Evolutionary conservation across 1,284 basidiomycete genomes (phyloP).

Genomic region (Heliocybe sulcata): DNA sequence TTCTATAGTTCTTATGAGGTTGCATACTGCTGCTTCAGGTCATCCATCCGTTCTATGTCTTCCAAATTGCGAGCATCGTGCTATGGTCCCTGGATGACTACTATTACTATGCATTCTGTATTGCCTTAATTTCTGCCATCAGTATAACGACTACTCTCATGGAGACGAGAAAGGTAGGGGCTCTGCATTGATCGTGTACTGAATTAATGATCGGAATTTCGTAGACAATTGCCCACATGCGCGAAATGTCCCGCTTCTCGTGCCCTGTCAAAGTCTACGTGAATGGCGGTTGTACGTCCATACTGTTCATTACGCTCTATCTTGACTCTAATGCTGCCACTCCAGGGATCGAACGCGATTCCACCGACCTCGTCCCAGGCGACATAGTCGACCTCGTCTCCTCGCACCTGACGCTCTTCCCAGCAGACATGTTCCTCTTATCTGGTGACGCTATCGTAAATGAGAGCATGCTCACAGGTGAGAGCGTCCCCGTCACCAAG

Average conservation of each 20-base stretch:
- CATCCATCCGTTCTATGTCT: conserved; percentile 96
- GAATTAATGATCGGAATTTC: background rate
- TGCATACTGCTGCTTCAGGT: conserved; percentile 37
- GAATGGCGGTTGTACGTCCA: conserved; percentile 71
- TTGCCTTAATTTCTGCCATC: conserved; percentile 84
- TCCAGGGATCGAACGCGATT: conserved; percentile 70
- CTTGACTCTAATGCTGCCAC: conserved; percentile 5
- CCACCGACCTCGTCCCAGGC: conserved; percentile 83
- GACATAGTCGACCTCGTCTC: conserved; percentile 89
- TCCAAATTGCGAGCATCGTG: conserved; percentile 94
- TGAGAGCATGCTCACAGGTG: conserved; percentile 97
- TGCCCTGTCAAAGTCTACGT: conserved; percentile 75
- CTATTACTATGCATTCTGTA: conserved; percentile 97
- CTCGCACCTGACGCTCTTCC: conserved; percentile 70
- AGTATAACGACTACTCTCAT: conserved; percentile 86
- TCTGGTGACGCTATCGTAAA: conserved; percentile 97
- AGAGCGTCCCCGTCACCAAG: conserved; percentile 93
- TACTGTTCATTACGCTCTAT: too few relatives aligned
- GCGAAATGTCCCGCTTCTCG: conserved; percentile 92
- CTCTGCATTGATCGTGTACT: background rate
- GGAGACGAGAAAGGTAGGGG: conserved; percentile 83
- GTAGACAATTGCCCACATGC: conserved; percentile 89
- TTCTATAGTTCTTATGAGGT: conserved; percentile 2
- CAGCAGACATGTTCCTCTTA: conserved; percentile 88
- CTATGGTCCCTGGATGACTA: conserved; percentile 96